Percentiles rank a stretch among this genome's conserved stretches.
Evolutionary conservation across 257 asterid species (phyloP).

Genomic region (Gardenia jasminoides): DNA sequence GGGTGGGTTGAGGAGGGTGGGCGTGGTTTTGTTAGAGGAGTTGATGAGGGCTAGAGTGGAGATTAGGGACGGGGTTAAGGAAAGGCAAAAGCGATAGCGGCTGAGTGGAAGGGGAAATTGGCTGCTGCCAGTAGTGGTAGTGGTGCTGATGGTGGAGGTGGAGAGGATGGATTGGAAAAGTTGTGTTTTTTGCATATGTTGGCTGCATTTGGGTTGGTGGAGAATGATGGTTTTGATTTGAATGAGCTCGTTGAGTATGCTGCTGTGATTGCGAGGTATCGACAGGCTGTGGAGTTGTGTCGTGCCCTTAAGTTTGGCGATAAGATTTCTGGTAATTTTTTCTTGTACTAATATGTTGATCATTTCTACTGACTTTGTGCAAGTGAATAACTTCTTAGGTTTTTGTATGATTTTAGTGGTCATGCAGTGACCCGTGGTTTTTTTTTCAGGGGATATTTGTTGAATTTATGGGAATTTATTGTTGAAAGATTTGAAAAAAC

Average conservation of each 20-base stretch:
- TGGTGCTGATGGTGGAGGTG: conserved; percentile 17
- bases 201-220: conserved; percentile 46
- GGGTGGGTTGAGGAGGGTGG: conserved; percentile 38
- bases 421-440: background rate
- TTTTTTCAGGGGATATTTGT: background rate
- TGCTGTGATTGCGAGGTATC: conserved; percentile 41
- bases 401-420: background rate
- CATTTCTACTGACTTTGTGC: background rate
- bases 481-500: background rate
- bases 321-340: conserved; percentile 48
- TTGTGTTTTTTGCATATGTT: conserved; percentile 53
- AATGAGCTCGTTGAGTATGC: conserved; percentile 47
- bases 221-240: conserved; percentile 32
- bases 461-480: background rate
- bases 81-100: conserved; percentile 39
- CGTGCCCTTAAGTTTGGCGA: conserved; percentile 39
- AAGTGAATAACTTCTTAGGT: background rate
- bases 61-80: conserved; percentile 37
- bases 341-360: background rate
- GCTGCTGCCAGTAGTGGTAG: background rate
- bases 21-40: conserved; percentile 57
- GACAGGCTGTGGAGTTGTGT: conserved; percentile 53
- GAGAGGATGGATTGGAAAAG: conserved; percentile 43
- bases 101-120: conserved; percentile 17
- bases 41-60: conserved; percentile 43